phyloP scores from a whole-genome alignment of 1,139 yeast genomes.

The Suhomyces terraborum region DNA sequence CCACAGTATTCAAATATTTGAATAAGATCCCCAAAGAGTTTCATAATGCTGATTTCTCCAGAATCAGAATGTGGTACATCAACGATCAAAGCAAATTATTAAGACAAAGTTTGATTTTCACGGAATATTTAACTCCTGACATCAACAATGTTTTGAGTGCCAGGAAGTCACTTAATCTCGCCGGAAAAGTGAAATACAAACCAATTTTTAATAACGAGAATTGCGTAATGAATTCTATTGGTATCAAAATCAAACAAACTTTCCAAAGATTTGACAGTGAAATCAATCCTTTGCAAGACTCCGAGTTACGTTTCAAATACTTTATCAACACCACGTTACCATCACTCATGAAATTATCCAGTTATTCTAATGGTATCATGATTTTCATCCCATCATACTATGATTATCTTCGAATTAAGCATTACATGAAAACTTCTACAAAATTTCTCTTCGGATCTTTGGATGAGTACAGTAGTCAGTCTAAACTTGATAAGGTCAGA shows the following conservation, averaged over 20 bases:
- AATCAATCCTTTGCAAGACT: constrained; percentile 59
- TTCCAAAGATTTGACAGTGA: constrained; percentile 68
- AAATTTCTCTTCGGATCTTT: constrained; percentile 62
- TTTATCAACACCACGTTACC: constrained; percentile 77
- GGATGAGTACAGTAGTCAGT: constrained; percentile 79
- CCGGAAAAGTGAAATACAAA: constrained; percentile 65
- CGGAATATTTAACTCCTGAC: constrained; percentile 78
- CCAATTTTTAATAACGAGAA: constrained; percentile 36
- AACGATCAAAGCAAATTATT: constrained; percentile 76
- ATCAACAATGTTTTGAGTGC: constrained; percentile 65
- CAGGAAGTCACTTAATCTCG: constrained; percentile 59
- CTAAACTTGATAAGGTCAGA: constrained; percentile 71
- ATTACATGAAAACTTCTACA: constrained; percentile 66
- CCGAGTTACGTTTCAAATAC: constrained; percentile 77
- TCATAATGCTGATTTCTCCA: constrained; percentile 85
- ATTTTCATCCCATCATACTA: constrained; percentile 84
- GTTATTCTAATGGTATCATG: constrained; percentile 72
- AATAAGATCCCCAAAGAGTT: constrained; percentile 76
- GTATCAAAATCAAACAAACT: constrained; percentile 66
- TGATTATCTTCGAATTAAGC: constrained; percentile 79
- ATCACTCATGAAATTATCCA: constrained; percentile 56
- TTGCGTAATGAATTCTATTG: constrained; percentile 53
- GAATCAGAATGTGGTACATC: constrained; percentile 90
- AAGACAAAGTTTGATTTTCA: constrained; percentile 76
- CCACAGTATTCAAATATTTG: constrained; percentile 66